Evolutionary conservation across 148 eudicot species (phyloP).

Genomic region (Dysphania ambrosioides): DNA sequence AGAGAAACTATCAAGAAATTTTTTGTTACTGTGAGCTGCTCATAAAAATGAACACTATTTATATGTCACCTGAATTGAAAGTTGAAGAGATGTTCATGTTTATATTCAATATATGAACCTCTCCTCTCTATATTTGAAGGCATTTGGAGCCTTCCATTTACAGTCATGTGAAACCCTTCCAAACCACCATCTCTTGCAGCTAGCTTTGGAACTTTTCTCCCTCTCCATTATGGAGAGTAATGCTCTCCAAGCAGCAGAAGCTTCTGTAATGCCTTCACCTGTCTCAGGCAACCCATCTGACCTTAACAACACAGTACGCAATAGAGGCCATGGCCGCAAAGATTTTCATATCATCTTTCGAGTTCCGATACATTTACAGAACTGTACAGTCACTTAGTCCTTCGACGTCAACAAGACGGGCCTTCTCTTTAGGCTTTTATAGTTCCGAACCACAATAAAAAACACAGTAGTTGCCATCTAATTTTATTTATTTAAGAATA

Average conservation of each 20-base stretch:
- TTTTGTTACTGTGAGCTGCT: neutral
- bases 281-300: conserved; percentile 37
- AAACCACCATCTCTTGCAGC: conserved; percentile 32
- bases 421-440: conserved; percentile 11
- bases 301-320: conserved; percentile 29
- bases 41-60: neutral
- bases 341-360: conserved; percentile 17
- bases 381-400: conserved; percentile 28
- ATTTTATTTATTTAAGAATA: too few species aligned
- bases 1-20: conserved; percentile 2
- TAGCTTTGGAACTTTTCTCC: conserved; percentile 9
- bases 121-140: conserved; percentile 82
- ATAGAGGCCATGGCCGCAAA: conserved; percentile 30
- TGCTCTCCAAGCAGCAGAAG: conserved; percentile 34
- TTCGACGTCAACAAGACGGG: conserved; percentile 24
- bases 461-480: neutral
- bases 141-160: conserved; percentile 91
- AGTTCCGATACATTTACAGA: conserved; percentile 26
- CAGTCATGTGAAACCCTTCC: conserved; percentile 93
- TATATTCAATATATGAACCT: conserved; percentile 22
- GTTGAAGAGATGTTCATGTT: neutral
- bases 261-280: conserved; percentile 30
- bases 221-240: conserved; percentile 18
- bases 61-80: conserved; percentile 11
- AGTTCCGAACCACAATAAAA: too few species aligned